Evolutionary conservation across 163 green algal species (phyloP), one percentile per base, ranked within the genome.

Genomic region (Scenedesmus sp.): DNA sequence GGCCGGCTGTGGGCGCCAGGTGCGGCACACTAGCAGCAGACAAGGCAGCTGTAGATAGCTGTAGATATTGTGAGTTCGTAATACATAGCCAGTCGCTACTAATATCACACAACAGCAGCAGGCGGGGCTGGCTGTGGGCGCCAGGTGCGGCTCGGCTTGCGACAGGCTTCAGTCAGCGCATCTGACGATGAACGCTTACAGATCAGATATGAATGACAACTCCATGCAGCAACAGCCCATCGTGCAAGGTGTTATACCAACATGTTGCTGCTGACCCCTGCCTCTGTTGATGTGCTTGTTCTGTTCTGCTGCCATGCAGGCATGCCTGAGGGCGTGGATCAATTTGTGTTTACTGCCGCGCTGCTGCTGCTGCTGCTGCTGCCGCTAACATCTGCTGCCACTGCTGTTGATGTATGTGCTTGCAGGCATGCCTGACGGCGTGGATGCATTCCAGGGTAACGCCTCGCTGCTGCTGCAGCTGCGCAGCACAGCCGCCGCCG

Each of bases 361-460:
- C 20, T 64, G 60, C 26, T 79, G 46, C 6, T 59, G 3, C 85
- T 57, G 55, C n/a, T 79, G 85, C 20, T 89, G 59, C 64, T 89
- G 62, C 70, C 13, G n/a, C 23, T 15, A 70, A 34, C 13, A 5
- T 16, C 59, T n/a, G 3, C 59, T 85, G 77, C 52, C 34, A 16
- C 26, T 20, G 12, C 77, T 64, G 62, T n/a, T 84, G 6, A 55
- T 26, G 5, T 73, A 52, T 23, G 34, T 67, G 13, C n/a, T 10
- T 66, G 55, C 56, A 93, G 90, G 90, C 67, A 66, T 57, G 4
- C n/a, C 34, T 82, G 57, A 62, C 18, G 90, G 73, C 54, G 62
- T 93, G 10, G 90, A 93, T 66, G 90, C 90, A 0, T 93, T 93
- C 84, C 90, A 90, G 16, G 90, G 90, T 13, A 86, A 93, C 15